phyloP scores from a whole-genome alignment of 2,329 filamentous ascomycete species.

The Plectosphaerella sp. region DNA sequence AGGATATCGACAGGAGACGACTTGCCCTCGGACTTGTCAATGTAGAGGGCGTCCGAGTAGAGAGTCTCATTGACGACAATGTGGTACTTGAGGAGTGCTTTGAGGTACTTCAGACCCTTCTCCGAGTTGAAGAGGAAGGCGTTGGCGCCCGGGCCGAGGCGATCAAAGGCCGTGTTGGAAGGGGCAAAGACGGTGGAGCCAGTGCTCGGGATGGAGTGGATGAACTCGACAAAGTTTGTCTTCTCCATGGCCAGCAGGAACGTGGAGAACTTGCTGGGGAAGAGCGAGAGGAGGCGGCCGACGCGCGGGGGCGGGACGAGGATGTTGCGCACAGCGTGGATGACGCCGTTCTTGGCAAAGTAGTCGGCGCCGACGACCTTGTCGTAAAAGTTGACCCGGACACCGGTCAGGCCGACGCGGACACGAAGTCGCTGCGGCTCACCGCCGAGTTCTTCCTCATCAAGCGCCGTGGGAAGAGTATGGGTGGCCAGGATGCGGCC shows the following conservation, averaged over 20 bases:
- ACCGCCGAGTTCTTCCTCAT: constrained; percentile 55
- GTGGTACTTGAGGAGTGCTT: constrained; percentile 75
- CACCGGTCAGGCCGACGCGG: constrained; percentile 55
- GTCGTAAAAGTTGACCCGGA: constrained; percentile 74
- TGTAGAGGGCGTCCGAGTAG: constrained; percentile 81
- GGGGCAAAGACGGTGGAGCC: constrained; percentile 81
- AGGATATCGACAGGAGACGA: constrained; percentile 16
- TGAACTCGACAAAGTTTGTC: constrained; percentile 63
- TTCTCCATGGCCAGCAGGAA: constrained; percentile 69
- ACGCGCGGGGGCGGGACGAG: constrained; percentile 71
- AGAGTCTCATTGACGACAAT: constrained; percentile 69
- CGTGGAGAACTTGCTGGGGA: constrained; percentile 75
- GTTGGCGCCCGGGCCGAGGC: constrained; percentile 68
- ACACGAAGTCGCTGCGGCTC: constrained; percentile 70
- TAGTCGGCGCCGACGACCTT: constrained; percentile 61
- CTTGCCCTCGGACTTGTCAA: constrained; percentile 21
- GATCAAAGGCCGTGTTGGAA: constrained; percentile 73
- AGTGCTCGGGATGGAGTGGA: constrained; percentile 48
- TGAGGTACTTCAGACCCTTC: constrained; percentile 69
- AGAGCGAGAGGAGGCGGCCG: constrained; percentile 50
- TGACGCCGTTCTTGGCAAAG: constrained; percentile 68
- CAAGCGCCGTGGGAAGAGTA: constrained; percentile 68
- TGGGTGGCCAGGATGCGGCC: constrained; percentile 62
- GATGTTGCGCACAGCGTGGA: constrained; percentile 71
- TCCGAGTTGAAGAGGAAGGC: constrained; percentile 80